A percentile compares a stretch with the other conserved stretches of the same genome.
These are phyloP conservation scores for Naumovozyma baii DNA, from an alignment of 805 yeast species.

Conservation along the genomic window DNA sequence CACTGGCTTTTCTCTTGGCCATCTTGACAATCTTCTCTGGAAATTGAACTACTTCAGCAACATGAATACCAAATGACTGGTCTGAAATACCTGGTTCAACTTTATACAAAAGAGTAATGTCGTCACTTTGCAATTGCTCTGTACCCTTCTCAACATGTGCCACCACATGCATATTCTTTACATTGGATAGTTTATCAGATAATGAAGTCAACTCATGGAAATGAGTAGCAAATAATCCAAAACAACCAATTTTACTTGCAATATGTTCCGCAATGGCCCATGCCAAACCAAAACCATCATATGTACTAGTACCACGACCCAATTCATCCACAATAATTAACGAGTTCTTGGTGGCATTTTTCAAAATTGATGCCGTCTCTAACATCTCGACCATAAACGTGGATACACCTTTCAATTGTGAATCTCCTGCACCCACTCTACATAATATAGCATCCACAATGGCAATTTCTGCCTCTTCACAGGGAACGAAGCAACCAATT, in stretches of 20 bases:
- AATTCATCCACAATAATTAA: constrained; percentile 89
- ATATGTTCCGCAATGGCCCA: constrained; percentile 91
- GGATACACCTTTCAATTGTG: constrained; percentile 92
- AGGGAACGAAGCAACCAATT: constrained; percentile 84
- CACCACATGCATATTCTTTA: constrained; percentile 80
- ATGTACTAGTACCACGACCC: constrained; percentile 73
- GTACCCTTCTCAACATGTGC: constrained; percentile 65
- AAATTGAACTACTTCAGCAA: constrained; percentile 90
- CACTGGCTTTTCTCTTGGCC: constrained; percentile 92
- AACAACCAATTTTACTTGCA: constrained; percentile 59
- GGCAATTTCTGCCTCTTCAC: constrained; percentile 64
- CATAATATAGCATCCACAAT: constrained; percentile 88
- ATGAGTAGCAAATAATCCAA: constrained; percentile 91
- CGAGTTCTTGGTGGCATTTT: constrained; percentile 75
- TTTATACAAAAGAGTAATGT: constrained; percentile 79
- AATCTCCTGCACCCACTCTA: constrained; percentile 98
- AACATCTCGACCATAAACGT: constrained; percentile 98
- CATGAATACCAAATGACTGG: constrained; percentile 95
- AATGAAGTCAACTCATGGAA: constrained; percentile 90
- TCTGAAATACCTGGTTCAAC: constrained; percentile 96
- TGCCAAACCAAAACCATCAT: constrained; percentile 96
- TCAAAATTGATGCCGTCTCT: constrained; percentile 86
- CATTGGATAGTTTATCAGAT: constrained; percentile 51
- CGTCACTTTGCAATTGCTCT: constrained; percentile 35
- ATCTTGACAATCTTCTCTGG: constrained; percentile 82